Conservation (phyloP, 441 rosid genomes). For the Erysimum pusillum region DNA sequence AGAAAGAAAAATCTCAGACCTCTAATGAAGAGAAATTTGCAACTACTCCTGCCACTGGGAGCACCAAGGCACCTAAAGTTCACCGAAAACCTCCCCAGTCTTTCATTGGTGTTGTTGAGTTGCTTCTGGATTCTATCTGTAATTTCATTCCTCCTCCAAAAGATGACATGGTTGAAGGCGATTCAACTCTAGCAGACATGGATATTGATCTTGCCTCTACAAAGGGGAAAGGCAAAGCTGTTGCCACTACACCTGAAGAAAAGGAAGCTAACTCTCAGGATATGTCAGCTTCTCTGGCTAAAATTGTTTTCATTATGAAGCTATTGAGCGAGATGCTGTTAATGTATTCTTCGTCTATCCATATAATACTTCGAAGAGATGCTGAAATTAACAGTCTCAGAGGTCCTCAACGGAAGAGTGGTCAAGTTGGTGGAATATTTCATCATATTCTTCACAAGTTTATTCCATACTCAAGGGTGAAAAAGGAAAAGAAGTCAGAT, state of each 20-base stretch:
- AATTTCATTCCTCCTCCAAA: conserved; percentile 74
- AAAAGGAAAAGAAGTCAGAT: conserved; percentile 84
- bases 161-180: conserved; percentile 61
- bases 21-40: conserved; percentile 73
- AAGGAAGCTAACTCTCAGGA: conserved; percentile 65
- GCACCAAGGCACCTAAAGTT: conserved; percentile 74
- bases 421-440: conserved; percentile 75
- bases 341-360: conserved; percentile 89
- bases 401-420: conserved; percentile 63
- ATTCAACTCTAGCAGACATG: conserved; percentile 73
- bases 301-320: conserved; percentile 89
- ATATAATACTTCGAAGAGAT: conserved; percentile 87
- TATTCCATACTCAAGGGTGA: conserved; percentile 71
- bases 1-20: conserved; percentile 66
- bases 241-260: conserved; percentile 69
- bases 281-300: conserved; percentile 83
- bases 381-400: conserved; percentile 72
- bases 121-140: conserved; percentile 81
- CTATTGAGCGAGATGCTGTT: conserved; percentile 88
- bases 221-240: conserved; percentile 94
- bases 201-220: conserved; percentile 86
- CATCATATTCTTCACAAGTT: conserved; percentile 85
- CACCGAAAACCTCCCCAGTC: conserved; percentile 88
- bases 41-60: conserved; percentile 56
- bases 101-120: conserved; percentile 85